These are phyloP conservation scores for Grosmannia penicillata DNA, from an alignment of 2,329 filamentous ascomycete species.

Conservation along the genomic window DNA sequence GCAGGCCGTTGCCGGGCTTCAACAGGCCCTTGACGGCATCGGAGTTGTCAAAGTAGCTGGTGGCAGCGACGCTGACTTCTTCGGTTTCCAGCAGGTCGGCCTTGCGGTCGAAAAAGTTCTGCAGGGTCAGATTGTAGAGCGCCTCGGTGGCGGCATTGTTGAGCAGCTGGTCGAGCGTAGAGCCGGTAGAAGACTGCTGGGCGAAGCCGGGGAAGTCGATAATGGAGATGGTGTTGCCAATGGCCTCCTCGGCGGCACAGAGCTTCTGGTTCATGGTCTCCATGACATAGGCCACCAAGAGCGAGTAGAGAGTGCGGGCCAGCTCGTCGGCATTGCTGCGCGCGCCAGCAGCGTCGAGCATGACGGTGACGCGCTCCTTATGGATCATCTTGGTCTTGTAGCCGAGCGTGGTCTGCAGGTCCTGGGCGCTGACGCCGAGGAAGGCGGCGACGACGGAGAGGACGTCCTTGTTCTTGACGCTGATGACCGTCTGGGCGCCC, in stretches of 20 bases:
- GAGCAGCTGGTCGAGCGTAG: slow-evolving; percentile 77
- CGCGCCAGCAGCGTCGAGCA: slow-evolving; percentile 86
- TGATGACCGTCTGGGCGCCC: slow-evolving; percentile 70
- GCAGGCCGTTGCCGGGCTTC: slow-evolving; percentile 80
- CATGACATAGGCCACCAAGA: slow-evolving; percentile 86
- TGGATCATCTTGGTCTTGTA: slow-evolving; percentile 97
- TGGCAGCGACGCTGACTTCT: slow-evolving; percentile 77
- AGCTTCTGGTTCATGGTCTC: slow-evolving; percentile 83
- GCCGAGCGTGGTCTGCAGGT: slow-evolving; percentile 76
- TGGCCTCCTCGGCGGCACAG: slow-evolving; percentile 73
- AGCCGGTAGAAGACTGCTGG: slow-evolving; percentile 69
- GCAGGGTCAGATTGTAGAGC: slow-evolving; percentile 82
- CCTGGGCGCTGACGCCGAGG: slow-evolving; percentile 65
- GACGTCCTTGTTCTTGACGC: slow-evolving; percentile 87
- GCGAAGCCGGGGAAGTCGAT: slow-evolving; percentile 95
- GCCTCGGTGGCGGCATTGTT: slow-evolving; percentile 90
- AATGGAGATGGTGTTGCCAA: slow-evolving; percentile 87
- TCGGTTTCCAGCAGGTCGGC: slow-evolving; percentile 89
- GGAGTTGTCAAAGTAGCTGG: slow-evolving; percentile 95
- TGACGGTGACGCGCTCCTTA: slow-evolving; percentile 92
- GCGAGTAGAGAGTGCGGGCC: slow-evolving; percentile 80
- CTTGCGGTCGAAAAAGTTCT: slow-evolving; percentile 91
- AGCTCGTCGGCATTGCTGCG: slow-evolving; percentile 88
- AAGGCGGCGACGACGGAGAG: slow-evolving; percentile 84
- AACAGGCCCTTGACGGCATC: slow-evolving; percentile 85